Base-by-base conservation (phyloP, 1,139 yeast genomes). In the Debaryomyces psychrophilus region DNA sequence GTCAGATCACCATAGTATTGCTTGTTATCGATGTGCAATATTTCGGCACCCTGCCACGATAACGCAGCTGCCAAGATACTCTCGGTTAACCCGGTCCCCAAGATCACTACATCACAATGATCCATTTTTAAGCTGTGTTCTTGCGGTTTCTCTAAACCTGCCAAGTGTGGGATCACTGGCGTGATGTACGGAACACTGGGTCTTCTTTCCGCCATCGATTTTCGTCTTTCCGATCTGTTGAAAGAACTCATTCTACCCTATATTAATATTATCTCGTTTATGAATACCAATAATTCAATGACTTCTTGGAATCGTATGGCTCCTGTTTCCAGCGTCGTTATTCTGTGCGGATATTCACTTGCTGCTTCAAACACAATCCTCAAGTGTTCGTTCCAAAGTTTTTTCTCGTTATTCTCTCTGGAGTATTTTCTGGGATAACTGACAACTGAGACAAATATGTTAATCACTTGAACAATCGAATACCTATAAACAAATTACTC, bases 31-130 rank as follows among this genome's bases (percentile, higher is more conserved):
- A 93, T 82, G 64, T 93, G 99, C 45, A 93, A 73, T 14, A 93
- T 97, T 52, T 79, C 83, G 14, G 93, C 85, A 11, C 98, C 98
- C 59, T 90, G 97, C 98, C 99, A 93, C 12, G 97, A 87, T 46
- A 93, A 74, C 0, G 98, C 93, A 3, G 98, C 96, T 0, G 98
- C 97, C 46, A 92, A 70, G 11, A 95, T 84, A 56, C 90, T 82
- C 65, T 95, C 97, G 3, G 84, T 85, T 40, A 95, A 74, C 1
- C 98, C 98, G 0, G 99, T 93, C 29, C 99, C 99, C 55, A 87
- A 79, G 47, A 93, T 86, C 39, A 93, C 76, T 22, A 93, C 96
- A 61, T 93, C 99, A 58, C 90, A 89, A 48, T 81, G 76, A 44
- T 83, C 86, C 11, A 88, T 80, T 43, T 67, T 70, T 39, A 76